Evolutionary conservation across 176 grass and related monocot species (phyloP).

Genomic region (Rhynchospora breviuscula): DNA sequence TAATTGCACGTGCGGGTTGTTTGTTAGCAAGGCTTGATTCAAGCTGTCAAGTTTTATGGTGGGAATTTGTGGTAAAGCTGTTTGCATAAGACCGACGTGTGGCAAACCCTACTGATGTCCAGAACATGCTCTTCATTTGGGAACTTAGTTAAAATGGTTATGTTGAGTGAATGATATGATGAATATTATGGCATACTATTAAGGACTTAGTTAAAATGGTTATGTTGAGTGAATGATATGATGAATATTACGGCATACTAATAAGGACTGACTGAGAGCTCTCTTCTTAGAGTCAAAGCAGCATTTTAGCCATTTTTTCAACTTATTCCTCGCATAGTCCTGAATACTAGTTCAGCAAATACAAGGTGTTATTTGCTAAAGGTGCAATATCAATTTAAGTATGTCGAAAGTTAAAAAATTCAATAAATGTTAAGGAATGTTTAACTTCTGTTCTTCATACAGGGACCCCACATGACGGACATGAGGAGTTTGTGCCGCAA

Average conservation of each 20-base stretch:
- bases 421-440: not conserved
- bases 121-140: not conserved
- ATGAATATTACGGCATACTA: no score
- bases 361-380: not conserved
- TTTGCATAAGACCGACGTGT: not conserved
- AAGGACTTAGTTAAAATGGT: not conserved
- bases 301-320: not conserved
- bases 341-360: not conserved
- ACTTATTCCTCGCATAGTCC: not conserved
- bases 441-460: not conserved
- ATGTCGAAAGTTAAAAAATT: not conserved
- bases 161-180: not conserved
- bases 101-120: not conserved
- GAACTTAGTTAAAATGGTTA: not conserved
- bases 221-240: not conserved
- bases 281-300: not conserved
- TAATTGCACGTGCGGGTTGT: not conserved
- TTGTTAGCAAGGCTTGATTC: not conserved
- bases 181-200: no score
- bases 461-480: constrained; percentile 39
- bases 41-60: not conserved
- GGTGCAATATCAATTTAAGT: not conserved
- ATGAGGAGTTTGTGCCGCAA: constrained; percentile 52
- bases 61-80: not conserved
- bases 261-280: not conserved